Base-by-base conservation (phyloP, 148 eudicot species). In the Selenicereus undatus region DNA sequence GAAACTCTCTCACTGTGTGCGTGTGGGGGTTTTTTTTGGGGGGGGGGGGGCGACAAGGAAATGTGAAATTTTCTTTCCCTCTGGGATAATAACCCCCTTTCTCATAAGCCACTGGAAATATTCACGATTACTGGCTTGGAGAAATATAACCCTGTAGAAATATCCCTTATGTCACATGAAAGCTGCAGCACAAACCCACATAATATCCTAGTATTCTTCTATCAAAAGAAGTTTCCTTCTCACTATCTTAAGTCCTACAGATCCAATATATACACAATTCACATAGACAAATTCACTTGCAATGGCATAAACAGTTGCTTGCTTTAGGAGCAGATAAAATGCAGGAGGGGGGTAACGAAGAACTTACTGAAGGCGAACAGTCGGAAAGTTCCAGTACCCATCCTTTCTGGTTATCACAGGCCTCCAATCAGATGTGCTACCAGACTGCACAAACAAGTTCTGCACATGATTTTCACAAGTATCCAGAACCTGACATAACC, bases 351-450 rank as follows among this genome's bases (percentile, higher is more conserved):
- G 36, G 75, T 62, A 52, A 65, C 71, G 58, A 78, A 64, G 32
- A 85, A 89, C 99, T 92, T 92, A 96, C 99, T 91, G 91, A 72
- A 96, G 78, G 12, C 98, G 90, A 35, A 91, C 52, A 4, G 93
- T 96, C 62, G 99, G 97, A 17, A 73, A 90, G 83, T 89, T 91
- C 78, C 77, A 85, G 82, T 86, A 91, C 64, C 97, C 94, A 43
- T 88, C 81, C 89, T 91, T 94, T 86, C 95, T 91, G 76, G 80
- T 64, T 14, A 96, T 91, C 51, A 86, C 80, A 54, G 93, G 85
- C 70, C 92, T 89, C 98, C 98, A 97, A 21, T 97, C 97, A 64
- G 99, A 94, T 17, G 79, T 79, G 84, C 94, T 87, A 77, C 92
- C 91, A 76, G 97, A 91, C 74, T 90, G 90, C 77, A 58, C 35